Base-by-base conservation (phyloP, 2,329 filamentous ascomycete species). In the Fusarium phyllophilum region DNA sequence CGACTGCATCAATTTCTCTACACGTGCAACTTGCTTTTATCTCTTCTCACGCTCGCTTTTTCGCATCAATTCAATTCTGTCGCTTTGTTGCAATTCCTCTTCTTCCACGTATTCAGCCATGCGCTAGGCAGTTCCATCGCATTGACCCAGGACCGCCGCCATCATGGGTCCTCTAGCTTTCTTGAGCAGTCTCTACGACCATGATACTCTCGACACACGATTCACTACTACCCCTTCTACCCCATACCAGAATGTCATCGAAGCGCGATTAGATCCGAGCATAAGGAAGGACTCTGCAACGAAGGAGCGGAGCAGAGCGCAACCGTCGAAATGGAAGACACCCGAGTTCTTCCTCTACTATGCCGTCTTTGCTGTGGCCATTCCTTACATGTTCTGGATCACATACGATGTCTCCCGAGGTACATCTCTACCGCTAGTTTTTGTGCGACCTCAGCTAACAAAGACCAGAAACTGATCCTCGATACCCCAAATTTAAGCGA, bases 341-440 rank as follows among this genome's bases (percentile, higher is more conserved):
- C 88, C 89, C 6, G 96, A 99, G 83, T 98, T 96, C 84, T 92
- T 90, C 80, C 77, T 95, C 61, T 98, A 99, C 85, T 93, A 91
- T 76, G 54, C 92, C 26, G 83, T 94, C 74, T 89, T 98, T 77
- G 70, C 87, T 36, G 80, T 89, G 11, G 87, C 86, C 62, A 87
- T 98, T 33, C 94, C 94, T 14, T 88, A 91, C 78, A 99, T 99
- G 95, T 94, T 97, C 83, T 97, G 94, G 86, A 87, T 92, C n/a
- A 92, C 93, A 15, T 93, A 95, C 75, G 90, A 94, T 83, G 94
- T 97, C 51, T 99, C 96, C 31, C 89, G 91, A 83, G 89, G 95
- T 95, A 83, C 66, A 87, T 85, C 45, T 18, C 39, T 46, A 49
- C 33, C 38, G 18, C 20, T 42, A 7, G 5, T 18, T 18, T 7